Base-by-base conservation (phyloP, 371 early-diverging fungal species). In the Entomophthora muscae region DNA sequence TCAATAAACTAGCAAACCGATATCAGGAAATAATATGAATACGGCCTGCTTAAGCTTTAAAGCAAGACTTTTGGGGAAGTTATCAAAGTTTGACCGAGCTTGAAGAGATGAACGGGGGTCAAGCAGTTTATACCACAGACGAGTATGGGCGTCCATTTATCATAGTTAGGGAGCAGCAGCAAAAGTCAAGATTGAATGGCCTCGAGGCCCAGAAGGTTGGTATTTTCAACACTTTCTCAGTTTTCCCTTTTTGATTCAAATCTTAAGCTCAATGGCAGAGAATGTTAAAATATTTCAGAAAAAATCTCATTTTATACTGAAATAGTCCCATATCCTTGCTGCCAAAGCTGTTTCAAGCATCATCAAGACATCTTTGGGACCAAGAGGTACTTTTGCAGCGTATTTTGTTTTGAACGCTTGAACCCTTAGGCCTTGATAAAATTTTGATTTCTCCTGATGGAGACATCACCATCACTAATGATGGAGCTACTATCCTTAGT, bases 401-500 rank as follows among this genome's bases (percentile, higher is more conserved):
- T 52, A 26, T n/a, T n/a, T n/a, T 63, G 26, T 31, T 30, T 21
- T 28, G 22, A 61, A 17, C 3, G 17, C 55, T 56, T 66, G 12
- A n/a, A 54, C n/a, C 22, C 24, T 54, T 65, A 89, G 93, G 97
- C 58, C 85, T 99, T 67, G 99, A 99, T 82, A 99, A 99, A 84
- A 98, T 98, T 64, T 77, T 99, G 55, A 92, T 98, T 65, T 95
- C 96, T 29, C 89, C 94, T 63, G 99, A 99, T 77, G 99, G 98
- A 60, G 98, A 99, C 65, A 95, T 99, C 67, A 98, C 94, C 31
- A 90, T 99, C 26, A 98, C 99, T 57, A 99, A 99, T 77, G 99
- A 99, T 72, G 99, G 99, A 56, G 99, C 99, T n/a, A 99, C 99
- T 13, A 99, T 99, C 73, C 78, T 99, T 65, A 80, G 85, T 71